A percentile compares a stretch with the other conserved stretches of the same genome.
Evolutionary conservation across 495 filamentous ascomycete genomes (phyloP).

Genomic region (Thermochaetoides thermophila): DNA sequence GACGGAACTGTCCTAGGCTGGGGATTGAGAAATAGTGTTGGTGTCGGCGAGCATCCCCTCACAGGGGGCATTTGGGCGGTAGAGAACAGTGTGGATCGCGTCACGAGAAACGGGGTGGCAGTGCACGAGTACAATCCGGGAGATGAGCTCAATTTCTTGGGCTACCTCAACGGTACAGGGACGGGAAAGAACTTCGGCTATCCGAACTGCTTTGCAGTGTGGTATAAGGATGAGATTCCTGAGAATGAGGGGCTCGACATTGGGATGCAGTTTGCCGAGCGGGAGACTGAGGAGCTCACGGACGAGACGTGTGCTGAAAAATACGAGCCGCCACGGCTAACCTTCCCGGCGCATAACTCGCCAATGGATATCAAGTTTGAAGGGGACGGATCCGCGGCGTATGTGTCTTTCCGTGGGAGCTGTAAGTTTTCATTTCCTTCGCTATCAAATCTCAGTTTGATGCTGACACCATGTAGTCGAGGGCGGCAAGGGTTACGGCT

Average conservation of each 20-base stretch:
- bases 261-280: conserved; percentile 36
- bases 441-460: too few relatives aligned
- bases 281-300: conserved; percentile 26
- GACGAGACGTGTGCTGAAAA: conserved; percentile 30
- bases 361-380: conserved; percentile 40
- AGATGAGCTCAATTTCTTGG: conserved; percentile 56
- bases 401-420: conserved; percentile 39
- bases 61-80: conserved; percentile 50
- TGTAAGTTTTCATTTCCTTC: conserved; percentile 22
- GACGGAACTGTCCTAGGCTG: conserved; percentile 46
- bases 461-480: conserved; percentile 15
- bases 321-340: conserved; percentile 28
- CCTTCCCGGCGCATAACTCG: conserved; percentile 39
- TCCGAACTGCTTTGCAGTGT: conserved; percentile 46
- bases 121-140: conserved; percentile 55
- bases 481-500: conserved; percentile 33
- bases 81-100: conserved; percentile 49
- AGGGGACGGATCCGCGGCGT: conserved; percentile 24
- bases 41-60: conserved; percentile 41
- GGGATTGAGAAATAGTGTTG: conserved; percentile 54
- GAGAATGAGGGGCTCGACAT: conserved; percentile 26
- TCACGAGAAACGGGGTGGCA: conserved; percentile 36
- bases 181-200: conserved; percentile 41
- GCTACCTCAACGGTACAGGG: conserved; percentile 35
- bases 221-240: conserved; percentile 40